Evolutionary conservation across 108 stramenopile species (phyloP).

Genomic region (Nitzschia palea): DNA sequence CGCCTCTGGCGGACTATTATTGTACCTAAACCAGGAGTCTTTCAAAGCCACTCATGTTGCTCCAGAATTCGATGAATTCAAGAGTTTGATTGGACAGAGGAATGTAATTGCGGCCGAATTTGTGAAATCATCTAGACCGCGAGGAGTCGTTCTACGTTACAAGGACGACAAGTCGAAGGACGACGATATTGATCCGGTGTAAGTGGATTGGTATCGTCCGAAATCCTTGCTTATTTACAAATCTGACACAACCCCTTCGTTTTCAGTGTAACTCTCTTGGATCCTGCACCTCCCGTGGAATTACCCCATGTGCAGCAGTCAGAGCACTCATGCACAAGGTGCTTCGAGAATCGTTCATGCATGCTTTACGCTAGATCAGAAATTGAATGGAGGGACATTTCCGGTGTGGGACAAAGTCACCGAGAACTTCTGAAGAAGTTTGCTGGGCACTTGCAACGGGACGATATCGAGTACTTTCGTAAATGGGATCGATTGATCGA

Average conservation of each 20-base stretch:
- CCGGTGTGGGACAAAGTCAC: constrained; percentile 34
- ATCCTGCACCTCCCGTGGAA: constrained; percentile 25
- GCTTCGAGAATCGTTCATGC: constrained; percentile 79
- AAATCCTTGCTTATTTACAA: too few relatives aligned
- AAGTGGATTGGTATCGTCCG: neutral
- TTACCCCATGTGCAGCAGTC: constrained; percentile 57
- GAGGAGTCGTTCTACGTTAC: constrained; percentile 63
- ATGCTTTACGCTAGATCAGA: constrained; percentile 83
- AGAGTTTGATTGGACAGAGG: constrained; percentile 73
- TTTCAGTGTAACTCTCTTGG: constrained; percentile 8
- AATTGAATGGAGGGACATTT: constrained; percentile 7
- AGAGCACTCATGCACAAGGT: constrained; percentile 59
- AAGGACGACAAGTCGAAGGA: constrained; percentile 34
- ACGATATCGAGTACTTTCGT: constrained; percentile 76
- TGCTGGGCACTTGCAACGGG: constrained; percentile 61
- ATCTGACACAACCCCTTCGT: too few relatives aligned
- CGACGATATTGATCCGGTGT: constrained; percentile 1
- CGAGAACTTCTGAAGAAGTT: constrained; percentile 53
- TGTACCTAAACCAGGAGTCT: constrained; percentile 76
- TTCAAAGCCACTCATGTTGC: constrained; percentile 56
- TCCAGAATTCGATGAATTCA: constrained; percentile 62
- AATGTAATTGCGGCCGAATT: constrained; percentile 69
- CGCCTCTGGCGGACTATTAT: constrained; percentile 61
- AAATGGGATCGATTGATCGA: constrained; percentile 90
- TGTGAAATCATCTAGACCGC: constrained; percentile 51